Conservation (phyloP, 352 stramenopile genomes). For the Phytophthora pseudosyringae region DNA sequence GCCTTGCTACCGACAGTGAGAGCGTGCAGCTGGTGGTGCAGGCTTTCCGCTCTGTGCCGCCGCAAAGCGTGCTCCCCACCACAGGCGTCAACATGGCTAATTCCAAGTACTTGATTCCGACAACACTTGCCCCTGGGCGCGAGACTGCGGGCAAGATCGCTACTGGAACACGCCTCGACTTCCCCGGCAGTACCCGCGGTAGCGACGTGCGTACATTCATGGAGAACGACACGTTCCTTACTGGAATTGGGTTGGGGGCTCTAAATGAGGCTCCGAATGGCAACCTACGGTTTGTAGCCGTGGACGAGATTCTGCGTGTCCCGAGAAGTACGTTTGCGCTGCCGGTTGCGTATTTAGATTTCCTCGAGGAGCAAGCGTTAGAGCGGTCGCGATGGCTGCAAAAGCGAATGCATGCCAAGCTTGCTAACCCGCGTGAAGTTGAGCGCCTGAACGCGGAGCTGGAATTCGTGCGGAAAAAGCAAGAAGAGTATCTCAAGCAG, state of each 20-base stretch:
- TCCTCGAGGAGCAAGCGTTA: conserved; percentile 68
- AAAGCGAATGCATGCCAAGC: conserved; percentile 42
- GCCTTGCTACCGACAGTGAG: conserved; percentile 38
- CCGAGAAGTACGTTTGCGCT: conserved; percentile 77
- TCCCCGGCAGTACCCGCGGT: conserved; percentile 26
- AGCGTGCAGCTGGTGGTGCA: conserved; percentile 60
- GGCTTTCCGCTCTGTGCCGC: conserved; percentile 53
- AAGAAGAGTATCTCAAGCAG: conserved; percentile 79
- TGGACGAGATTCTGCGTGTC: conserved; percentile 83
- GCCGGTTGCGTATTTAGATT: conserved; percentile 77
- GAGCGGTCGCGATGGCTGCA: conserved; percentile 61
- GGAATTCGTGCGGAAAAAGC: conserved; percentile 69
- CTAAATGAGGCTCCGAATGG: conserved; percentile 37
- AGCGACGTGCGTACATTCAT: conserved; percentile 53
- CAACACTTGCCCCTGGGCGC: conserved; percentile 49
- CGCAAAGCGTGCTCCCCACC: conserved; percentile 60
- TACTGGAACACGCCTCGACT: conserved; percentile 23
- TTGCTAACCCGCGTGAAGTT: conserved; percentile 25
- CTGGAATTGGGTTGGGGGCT: conserved; percentile 34
- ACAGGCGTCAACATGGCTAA: conserved; percentile 77
- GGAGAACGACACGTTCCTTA: conserved; percentile 74
- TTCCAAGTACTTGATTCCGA: conserved; percentile 79
- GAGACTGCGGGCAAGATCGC: conserved; percentile 33
- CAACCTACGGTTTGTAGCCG: conserved; percentile 58
- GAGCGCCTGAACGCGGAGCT: conserved; percentile 56